Base-by-base conservation (phyloP, 1,139 yeast species). In the Pichia sp. region DNA sequence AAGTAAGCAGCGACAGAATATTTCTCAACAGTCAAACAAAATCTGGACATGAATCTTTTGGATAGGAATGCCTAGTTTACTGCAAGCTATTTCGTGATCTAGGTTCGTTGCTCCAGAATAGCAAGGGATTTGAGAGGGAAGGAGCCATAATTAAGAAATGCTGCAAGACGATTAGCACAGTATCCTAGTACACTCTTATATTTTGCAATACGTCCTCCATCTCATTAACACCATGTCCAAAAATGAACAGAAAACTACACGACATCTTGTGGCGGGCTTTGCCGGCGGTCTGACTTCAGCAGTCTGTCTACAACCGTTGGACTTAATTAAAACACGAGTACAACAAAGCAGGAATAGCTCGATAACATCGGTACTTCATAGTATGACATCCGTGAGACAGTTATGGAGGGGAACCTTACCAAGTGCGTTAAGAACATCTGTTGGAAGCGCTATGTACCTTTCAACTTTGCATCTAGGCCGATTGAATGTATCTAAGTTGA, bases 371-470 rank as follows among this genome's bases (percentile, higher is more conserved):
- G 65, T 83, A 46, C 65, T 86, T 16, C 71, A 71, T 54, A 75
- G 78, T 51, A 67, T 85, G 40, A 72, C 76, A 14, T 73, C 77
- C 42, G 64, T 80, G 27, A 70, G 71, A 52, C 84, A 84, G 55
- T 74, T 92, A 52, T 93, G 99, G 99, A 76, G 97, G 55, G 99
- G 99, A 0, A 92, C 97, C 0, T 66, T 91, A 43, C 97, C 98
- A 0, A 88, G 96, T 33, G 92, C 95, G 1, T 67, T 93, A 41
- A 76, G 99, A 58, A 92, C 97, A 0, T 90, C 97, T 1, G 75
- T 90, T 20, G 99, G 99, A 0, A 88, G 96, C 47, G 97, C 95
- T 0, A 71, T 93, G 41, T 93, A 93, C 65, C 77, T 93, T 55
- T 80, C 97, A 0, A 76, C 85, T 6, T 71, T 93, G 50, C 87